Base-by-base conservation (phyloP, 139 green algal genomes). In the Auxenochlorella pyrenoidosa region DNA sequence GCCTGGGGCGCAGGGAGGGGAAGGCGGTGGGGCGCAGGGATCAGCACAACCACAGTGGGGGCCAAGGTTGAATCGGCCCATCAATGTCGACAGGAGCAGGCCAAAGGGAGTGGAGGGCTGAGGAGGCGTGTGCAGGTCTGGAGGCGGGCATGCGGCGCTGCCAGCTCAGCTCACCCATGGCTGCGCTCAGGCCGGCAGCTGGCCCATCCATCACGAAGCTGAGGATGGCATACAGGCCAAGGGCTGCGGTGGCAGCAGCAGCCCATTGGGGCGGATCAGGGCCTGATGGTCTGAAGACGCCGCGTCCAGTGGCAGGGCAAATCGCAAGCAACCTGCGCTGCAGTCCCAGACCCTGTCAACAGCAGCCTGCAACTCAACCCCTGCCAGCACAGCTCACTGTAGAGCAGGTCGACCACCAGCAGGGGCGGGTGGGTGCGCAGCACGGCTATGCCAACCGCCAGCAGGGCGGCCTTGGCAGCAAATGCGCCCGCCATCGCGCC, bases 161-260 rank as follows among this genome's bases (percentile, higher is more conserved):
- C 51, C 24, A 51, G 47, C 24, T 32, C 58, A 34, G 22, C 83
- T 60, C 54, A 75, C 83, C 83, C 5, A 87, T 66, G 51, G 75
- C 8, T 24, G 47, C 51, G 36, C 68, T 87, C 51, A 60, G 8
- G 4, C 59, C 51, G 0, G 83, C 83, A 19, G 83, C 83, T 0
- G 83, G 83, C 6, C 83, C 83, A 21, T 87, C 83, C 83, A 87
- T 87, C 2, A 87, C 43, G 32, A 89, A 86, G 30, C 86, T 79
- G 43, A 93, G 80, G 5, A 93, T 78, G 4, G 66, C 47, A 41
- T 92, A 93, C 5, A 93, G 59, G 15, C 78, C 79, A 1, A 85
- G 34, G 3, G 83, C 83, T 87, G 83, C 83, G 73, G 54, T 13
- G 22, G 54, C 15, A 63, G 12, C 10, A 2, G 54, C 10, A 24